A percentile compares a stretch with the other conserved stretches of the same genome.
Evolutionary conservation across 73 alveolate species (phyloP).

Genomic region (Paramecium primaurelia): DNA sequence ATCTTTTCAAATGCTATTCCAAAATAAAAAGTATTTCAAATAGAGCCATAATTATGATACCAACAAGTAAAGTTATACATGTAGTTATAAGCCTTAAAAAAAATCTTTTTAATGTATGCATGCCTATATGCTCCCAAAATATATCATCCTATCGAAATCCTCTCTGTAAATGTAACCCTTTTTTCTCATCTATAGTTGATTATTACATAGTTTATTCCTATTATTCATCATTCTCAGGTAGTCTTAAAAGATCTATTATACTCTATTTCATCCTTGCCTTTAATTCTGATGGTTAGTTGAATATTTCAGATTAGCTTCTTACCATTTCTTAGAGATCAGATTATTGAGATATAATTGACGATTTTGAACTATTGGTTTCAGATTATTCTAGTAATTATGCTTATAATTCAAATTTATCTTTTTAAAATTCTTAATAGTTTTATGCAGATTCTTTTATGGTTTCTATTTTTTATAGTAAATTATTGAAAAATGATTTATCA

Average conservation of each 20-base stretch:
- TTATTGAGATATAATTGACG: not conserved
- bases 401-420: not conserved
- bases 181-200: not conserved
- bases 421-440: not conserved
- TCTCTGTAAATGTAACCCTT: constrained; percentile 19
- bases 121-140: constrained; percentile 47
- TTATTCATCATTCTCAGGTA: not conserved
- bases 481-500: not conserved
- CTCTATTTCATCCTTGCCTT: not conserved
- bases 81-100: constrained; percentile 7
- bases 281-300: not conserved
- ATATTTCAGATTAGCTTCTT: not conserved
- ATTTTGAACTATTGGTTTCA: not conserved
- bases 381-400: not conserved
- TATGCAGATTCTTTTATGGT: not conserved
- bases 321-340: not conserved
- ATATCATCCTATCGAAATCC: constrained; percentile 45
- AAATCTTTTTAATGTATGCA: constrained; percentile 21
- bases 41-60: not conserved
- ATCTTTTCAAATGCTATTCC: not conserved
- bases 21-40: not conserved
- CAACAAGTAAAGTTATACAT: not conserved
- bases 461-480: not conserved
- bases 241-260: not conserved
- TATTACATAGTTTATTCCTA: not conserved